Evolutionary conservation across 148 eudicot species (phyloP), one percentile per base, ranked within the genome.

Genomic region (Nepenthes gracilis): DNA sequence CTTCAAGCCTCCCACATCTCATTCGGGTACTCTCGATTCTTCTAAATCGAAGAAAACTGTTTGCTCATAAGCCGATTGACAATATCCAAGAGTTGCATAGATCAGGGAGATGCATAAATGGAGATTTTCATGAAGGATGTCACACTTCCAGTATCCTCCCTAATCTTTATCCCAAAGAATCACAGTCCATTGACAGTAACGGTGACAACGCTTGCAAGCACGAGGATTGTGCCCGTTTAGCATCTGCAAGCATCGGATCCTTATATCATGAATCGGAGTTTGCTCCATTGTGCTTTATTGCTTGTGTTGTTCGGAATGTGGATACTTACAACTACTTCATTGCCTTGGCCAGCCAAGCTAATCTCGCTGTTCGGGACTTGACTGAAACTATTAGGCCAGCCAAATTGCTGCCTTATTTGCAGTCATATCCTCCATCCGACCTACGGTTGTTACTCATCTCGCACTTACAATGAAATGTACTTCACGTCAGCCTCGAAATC

Each of bases 1-100:
- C 96, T 8, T 65, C 76, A 38, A 88, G 87, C 80, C 78, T 92
- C 66, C 91, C 96, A 0, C 83, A 92, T 75, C 96, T 88, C 49
- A 72, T 88, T 61, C 80, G 82, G 55, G 78, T 92, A 35, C 82
- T 92, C 52, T 47, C 78, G 14, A 12, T 65, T 55, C 78, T 85
- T 60, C 68, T 92, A 63, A 70, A 73, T 50, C 73, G 47, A 33
- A 67, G 68, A 55, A 68, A 55, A 34, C 34, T 73, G 11, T 2
- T 4, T n/a, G 6, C 63, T 33, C 47, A 49, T 38, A 14, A 6
- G 14, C 14, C 2, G 49, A 64, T 60, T 43, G 56, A 45, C 8
- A 6, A 38, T 63, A 36, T 13, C 33, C 34, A 55, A 11, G 38
- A 47, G 1, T n/a, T 33, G 49, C 47, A 8, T 47, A 45, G 35